These are phyloP conservation scores for Xylariaceae sp. DNA, from an alignment of 2,329 filamentous ascomycete genomes.

Conservation along the genomic window DNA sequence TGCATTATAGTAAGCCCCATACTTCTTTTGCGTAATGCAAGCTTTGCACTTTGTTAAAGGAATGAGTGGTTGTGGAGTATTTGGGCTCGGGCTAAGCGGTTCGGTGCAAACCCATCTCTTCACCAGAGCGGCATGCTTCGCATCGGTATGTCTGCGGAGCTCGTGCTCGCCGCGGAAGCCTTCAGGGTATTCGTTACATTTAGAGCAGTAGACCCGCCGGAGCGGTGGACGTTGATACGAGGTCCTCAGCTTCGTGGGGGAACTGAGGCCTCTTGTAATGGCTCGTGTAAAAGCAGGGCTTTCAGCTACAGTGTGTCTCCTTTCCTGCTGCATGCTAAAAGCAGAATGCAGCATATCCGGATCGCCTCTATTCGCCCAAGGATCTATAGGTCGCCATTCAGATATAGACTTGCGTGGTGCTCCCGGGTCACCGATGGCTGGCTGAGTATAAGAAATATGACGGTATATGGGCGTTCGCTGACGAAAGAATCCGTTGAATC, in stretches of 20 bases:
- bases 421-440: constrained; percentile 33
- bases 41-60: constrained; percentile 54
- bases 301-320: constrained; percentile 47
- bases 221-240: constrained; percentile 55
- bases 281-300: constrained; percentile 41
- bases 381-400: constrained; percentile 39
- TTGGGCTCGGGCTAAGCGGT: constrained; percentile 38
- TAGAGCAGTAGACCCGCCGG: constrained; percentile 68
- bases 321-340: constrained; percentile 32
- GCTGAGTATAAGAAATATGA: constrained; percentile 33
- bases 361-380: constrained; percentile 35
- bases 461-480: constrained; percentile 36
- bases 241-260: constrained; percentile 41
- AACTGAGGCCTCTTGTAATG: constrained; percentile 39
- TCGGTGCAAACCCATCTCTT: constrained; percentile 56
- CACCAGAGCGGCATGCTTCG: constrained; percentile 52
- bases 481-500: constrained; percentile 42
- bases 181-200: constrained; percentile 77
- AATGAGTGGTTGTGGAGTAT: constrained; percentile 46
- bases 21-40: constrained; percentile 53
- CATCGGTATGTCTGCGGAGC: constrained; percentile 62
- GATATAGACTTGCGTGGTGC: constrained; percentile 38
- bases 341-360: constrained; percentile 25
- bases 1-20: constrained; percentile 57
- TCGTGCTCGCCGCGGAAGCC: constrained; percentile 92